Evolutionary conservation across 371 early-diverging fungal species (phyloP).

Genomic region (Massospora cicadina): DNA sequence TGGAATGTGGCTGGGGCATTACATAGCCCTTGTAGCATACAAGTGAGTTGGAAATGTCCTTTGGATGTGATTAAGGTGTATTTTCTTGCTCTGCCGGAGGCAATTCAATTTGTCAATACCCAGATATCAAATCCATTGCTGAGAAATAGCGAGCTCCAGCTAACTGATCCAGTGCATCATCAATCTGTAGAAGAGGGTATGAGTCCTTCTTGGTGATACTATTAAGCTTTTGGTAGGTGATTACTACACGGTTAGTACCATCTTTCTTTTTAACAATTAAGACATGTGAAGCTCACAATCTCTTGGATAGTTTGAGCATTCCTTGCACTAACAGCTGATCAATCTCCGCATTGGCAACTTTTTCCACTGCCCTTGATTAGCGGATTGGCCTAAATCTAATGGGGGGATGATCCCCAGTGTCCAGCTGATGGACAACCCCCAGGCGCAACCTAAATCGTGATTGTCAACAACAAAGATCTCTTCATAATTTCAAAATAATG

Average conservation of each 20-base stretch:
- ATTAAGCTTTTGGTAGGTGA: conserved; percentile 23
- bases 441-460: no score
- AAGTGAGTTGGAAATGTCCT: conserved; percentile 13
- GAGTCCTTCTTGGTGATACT: conserved; percentile 17
- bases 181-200: conserved; percentile 22
- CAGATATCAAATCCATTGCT: conserved; percentile 20
- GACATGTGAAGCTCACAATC: conserved; percentile 19
- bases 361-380: no score
- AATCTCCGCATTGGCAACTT: no score
- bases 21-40: conserved; percentile 21
- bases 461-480: no score
- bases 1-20: conserved; percentile 22
- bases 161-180: conserved; percentile 19
- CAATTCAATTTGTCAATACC: conserved; percentile 24
- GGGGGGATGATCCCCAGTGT: no score
- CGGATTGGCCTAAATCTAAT: no score
- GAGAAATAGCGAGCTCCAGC: conserved; percentile 16
- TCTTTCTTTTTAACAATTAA: conserved; percentile 18
- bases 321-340: no score
- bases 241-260: conserved; percentile 19
- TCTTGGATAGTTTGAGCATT: no score
- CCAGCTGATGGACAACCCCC: no score
- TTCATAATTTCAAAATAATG: no score
- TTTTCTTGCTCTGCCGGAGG: conserved; percentile 15
- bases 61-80: conserved; percentile 21